These are phyloP conservation scores for Penicillium pulvis DNA, from an alignment of 495 filamentous ascomycete species.

Conservation along the genomic window DNA sequence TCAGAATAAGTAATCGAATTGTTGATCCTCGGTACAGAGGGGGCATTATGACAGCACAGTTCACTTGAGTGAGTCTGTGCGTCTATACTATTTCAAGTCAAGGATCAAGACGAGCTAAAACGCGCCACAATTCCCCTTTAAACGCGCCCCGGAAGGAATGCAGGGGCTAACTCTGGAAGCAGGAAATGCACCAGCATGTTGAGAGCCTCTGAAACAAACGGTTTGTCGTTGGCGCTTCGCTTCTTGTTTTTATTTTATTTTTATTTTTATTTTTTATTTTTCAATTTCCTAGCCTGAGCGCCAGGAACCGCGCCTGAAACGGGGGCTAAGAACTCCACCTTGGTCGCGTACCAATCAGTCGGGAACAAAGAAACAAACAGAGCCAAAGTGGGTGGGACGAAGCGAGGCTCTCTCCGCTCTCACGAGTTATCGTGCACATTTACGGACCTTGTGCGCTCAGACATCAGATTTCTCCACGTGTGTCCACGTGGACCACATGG, in stretches of 20 bases:
- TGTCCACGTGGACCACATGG: slow-evolving; percentile 46
- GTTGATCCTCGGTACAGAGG: not conserved
- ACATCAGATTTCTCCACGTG: slow-evolving; percentile 35
- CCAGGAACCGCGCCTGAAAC: not conserved
- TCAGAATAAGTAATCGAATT: not conserved
- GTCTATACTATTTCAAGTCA: slow-evolving; percentile 1
- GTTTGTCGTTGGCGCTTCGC: not conserved
- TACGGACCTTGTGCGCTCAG: slow-evolving; percentile 11
- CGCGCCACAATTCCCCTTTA: slow-evolving; percentile 7
- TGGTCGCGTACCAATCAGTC: not conserved
- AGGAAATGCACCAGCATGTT: not conserved
- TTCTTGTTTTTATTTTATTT: not conserved
- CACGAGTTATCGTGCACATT: not conserved
- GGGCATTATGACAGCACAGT: slow-evolving; percentile 1
- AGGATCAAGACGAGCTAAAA: not conserved
- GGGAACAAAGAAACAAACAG: not conserved
- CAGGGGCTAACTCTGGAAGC: not conserved
- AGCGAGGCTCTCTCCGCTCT: slow-evolving; percentile 14
- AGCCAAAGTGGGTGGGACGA: slow-evolving; percentile 16
- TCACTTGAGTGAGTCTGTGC: slow-evolving; percentile 1
- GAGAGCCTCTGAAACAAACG: slow-evolving; percentile 3
- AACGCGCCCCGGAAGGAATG: not conserved
- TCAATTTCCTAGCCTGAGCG: not conserved
- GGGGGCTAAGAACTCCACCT: not conserved
- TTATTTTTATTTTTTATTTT: not conserved